Evolutionary conservation across 1,284 basidiomycete genomes (phyloP).

Genomic region (Anthracocystis walkeri): DNA sequence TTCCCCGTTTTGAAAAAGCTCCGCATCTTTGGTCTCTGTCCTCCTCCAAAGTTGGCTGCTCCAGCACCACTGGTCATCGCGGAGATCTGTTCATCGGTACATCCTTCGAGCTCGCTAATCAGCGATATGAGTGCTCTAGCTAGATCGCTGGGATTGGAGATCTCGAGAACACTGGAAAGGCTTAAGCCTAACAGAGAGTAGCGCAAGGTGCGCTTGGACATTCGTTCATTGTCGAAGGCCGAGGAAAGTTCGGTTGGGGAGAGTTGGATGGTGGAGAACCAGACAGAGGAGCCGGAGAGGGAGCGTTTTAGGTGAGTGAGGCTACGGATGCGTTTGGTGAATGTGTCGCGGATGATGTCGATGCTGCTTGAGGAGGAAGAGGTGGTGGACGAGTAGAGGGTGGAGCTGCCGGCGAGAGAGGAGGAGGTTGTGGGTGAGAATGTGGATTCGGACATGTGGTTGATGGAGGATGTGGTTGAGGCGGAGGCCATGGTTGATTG

Average conservation of each 20-base stretch:
- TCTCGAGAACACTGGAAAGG: constrained; percentile 52
- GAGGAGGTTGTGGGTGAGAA: constrained; percentile 20
- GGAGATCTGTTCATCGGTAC: constrained; percentile 37
- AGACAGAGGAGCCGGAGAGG: constrained; percentile 34
- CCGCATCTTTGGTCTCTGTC: constrained; percentile 42
- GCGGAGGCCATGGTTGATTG: constrained; percentile 12
- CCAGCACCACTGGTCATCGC: constrained; percentile 28
- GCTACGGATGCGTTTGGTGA: constrained; percentile 47
- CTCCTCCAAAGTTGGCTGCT: constrained; percentile 10
- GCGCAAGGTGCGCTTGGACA: constrained; percentile 52
- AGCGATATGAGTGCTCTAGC: constrained; percentile 46
- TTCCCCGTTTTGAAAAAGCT: constrained; percentile 54
- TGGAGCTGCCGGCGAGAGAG: too few relatives aligned
- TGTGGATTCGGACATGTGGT: constrained; percentile 7
- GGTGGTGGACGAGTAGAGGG: constrained; percentile 11
- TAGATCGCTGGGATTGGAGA: constrained; percentile 39
- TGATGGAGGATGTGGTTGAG: constrained; percentile 16
- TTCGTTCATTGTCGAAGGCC: constrained; percentile 49
- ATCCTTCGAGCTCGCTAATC: constrained; percentile 51
- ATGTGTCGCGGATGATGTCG: constrained; percentile 38
- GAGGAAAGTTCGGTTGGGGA: constrained; percentile 27
- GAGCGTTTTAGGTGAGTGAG: constrained; percentile 49
- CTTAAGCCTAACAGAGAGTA: constrained; percentile 50
- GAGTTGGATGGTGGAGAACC: constrained; percentile 50
- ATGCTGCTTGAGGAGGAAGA: constrained; percentile 19